Percentiles rank a stretch among this genome's conserved stretches.
Evolutionary conservation across 163 green algal species (phyloP).

Genomic region (Volvox carteri): DNA sequence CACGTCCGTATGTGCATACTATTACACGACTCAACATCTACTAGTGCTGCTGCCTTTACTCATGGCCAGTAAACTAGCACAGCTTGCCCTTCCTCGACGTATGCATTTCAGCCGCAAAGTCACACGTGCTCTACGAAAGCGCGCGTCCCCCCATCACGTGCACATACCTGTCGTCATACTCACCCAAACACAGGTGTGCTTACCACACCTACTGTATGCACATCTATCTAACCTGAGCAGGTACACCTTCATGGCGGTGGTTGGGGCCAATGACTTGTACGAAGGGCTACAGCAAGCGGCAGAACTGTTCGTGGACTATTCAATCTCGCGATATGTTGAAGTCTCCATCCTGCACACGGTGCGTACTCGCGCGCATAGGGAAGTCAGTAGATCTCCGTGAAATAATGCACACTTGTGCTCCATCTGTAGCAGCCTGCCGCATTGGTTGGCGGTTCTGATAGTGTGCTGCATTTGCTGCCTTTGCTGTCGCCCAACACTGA

Average conservation of each 20-base stretch:
- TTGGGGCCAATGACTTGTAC: constrained; percentile 52
- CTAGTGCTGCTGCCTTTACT: too few species aligned
- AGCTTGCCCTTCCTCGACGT: too few species aligned
- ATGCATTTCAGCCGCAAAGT: too few species aligned
- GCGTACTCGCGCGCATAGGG: neutral
- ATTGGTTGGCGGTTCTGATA: neutral
- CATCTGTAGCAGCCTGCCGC: neutral
- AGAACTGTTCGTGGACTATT: constrained; percentile 53
- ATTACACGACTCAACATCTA: too few species aligned
- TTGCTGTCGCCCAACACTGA: neutral
- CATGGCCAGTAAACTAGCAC: too few species aligned
- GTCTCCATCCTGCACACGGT: constrained; percentile 36
- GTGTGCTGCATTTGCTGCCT: neutral
- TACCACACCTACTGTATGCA: neutral
- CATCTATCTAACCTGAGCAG: neutral
- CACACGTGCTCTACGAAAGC: too few species aligned
- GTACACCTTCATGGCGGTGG: constrained; percentile 1
- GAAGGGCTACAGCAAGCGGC: constrained; percentile 45
- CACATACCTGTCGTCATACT: neutral
- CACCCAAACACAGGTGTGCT: neutral
- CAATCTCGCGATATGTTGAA: constrained; percentile 8
- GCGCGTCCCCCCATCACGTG: neutral
- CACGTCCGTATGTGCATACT: too few species aligned
- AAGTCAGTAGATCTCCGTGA: neutral
- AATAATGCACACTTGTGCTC: neutral